These are phyloP conservation scores for Naganishia sp. DNA, from an alignment of 1,284 basidiomycete genomes.

Conservation along the genomic window DNA sequence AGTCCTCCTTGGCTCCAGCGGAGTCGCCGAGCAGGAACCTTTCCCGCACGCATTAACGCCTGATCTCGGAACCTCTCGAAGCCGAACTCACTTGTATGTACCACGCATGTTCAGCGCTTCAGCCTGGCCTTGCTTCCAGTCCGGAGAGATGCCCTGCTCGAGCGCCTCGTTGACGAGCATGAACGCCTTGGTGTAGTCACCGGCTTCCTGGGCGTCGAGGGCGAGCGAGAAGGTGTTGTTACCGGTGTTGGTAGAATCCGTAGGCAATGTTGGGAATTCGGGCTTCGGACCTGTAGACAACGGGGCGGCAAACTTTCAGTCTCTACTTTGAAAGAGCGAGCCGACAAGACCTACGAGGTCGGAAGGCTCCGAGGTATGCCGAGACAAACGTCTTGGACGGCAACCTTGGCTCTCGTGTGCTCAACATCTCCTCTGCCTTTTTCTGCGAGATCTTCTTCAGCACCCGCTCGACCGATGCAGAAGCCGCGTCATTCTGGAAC, in stretches of 20 bases:
- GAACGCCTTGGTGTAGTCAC: conserved; percentile 83
- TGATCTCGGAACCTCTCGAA: conserved; percentile 2
- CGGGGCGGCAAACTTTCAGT: background rate
- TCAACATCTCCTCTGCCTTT: conserved; percentile 71
- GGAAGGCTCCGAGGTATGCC: conserved; percentile 96
- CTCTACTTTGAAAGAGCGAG: background rate
- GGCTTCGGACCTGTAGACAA: conserved; percentile 64
- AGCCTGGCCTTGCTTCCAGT: conserved; percentile 71
- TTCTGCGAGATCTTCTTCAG: conserved; percentile 77
- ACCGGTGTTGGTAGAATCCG: conserved; percentile 60
- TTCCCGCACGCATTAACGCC: conserved; percentile 4
- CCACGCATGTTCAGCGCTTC: conserved; percentile 91
- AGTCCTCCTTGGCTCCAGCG: conserved; percentile 78
- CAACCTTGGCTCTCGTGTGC: conserved; percentile 77
- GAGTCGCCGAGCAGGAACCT: conserved; percentile 88
- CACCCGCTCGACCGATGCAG: conserved; percentile 84
- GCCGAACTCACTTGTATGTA: conserved; percentile 76
- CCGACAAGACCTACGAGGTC: conserved; percentile 64
- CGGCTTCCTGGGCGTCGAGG: conserved; percentile 78
- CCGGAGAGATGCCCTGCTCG: conserved; percentile 75
- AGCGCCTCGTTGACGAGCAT: conserved; percentile 81
- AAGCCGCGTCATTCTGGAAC: conserved; percentile 80
- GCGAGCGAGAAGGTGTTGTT: conserved; percentile 82
- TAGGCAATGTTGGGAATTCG: conserved; percentile 70
- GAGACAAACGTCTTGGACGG: conserved; percentile 92